These are phyloP conservation scores for Flaveria brownii DNA, from an alignment of 129 eudicot genomes.

Conservation along the genomic window DNA sequence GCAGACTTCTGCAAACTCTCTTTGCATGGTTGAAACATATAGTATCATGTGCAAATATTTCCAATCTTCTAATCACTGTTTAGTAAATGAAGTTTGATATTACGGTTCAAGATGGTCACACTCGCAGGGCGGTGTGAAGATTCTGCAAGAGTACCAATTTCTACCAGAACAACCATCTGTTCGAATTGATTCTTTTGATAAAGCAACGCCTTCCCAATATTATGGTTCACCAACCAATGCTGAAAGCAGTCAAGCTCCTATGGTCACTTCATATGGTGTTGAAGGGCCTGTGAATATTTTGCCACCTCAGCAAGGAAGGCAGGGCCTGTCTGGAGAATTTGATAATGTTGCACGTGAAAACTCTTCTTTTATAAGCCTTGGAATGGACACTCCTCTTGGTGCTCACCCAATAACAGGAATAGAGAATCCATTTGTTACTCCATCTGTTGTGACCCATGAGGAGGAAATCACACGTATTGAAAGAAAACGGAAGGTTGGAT, in stretches of 20 bases:
- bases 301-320: slow-evolving; percentile 66
- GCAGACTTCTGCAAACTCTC: too few relatives aligned
- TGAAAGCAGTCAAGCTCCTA: slow-evolving; percentile 41
- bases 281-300: slow-evolving; percentile 49
- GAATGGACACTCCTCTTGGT: slow-evolving; percentile 38
- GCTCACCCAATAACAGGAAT: slow-evolving; percentile 59
- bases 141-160: slow-evolving; percentile 77
- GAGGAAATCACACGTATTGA: slow-evolving; percentile 60
- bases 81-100: neutral
- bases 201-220: slow-evolving; percentile 58
- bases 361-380: slow-evolving; percentile 41
- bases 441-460: slow-evolving; percentile 51
- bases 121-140: slow-evolving; percentile 60
- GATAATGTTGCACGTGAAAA: slow-evolving; percentile 40
- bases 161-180: slow-evolving; percentile 88
- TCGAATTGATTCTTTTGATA: slow-evolving; percentile 66
- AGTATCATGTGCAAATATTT: neutral
- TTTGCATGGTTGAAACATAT: neutral
- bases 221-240: slow-evolving; percentile 57
- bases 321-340: slow-evolving; percentile 47
- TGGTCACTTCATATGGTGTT: slow-evolving; percentile 47
- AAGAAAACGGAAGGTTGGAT: slow-evolving; percentile 81
- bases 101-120: neutral
- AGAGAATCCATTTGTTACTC: slow-evolving; percentile 51
- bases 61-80: neutral